These are phyloP conservation scores for Diaporthe helianthi DNA, from an alignment of 2,329 filamentous ascomycete genomes.

Conservation along the genomic window DNA sequence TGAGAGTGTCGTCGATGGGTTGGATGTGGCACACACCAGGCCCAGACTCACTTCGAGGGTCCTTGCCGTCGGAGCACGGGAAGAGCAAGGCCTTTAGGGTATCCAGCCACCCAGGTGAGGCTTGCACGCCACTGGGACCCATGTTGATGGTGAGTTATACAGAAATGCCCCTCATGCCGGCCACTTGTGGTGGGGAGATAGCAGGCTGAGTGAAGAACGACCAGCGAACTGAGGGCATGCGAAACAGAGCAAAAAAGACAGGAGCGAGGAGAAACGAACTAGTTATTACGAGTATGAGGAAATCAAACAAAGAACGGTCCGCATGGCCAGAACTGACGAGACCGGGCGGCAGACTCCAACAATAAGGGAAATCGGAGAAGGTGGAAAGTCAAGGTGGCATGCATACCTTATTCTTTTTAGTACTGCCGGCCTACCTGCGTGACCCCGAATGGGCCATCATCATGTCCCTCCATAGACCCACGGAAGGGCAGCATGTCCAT, in stretches of 20 bases:
- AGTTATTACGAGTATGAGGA: slow-evolving; percentile 26
- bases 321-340: slow-evolving; percentile 31
- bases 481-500: slow-evolving; percentile 15
- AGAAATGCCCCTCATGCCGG: slow-evolving; percentile 37
- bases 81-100: slow-evolving; percentile 54
- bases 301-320: slow-evolving; percentile 27
- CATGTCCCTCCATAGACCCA: slow-evolving; percentile 24
- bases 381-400: slow-evolving; percentile 30
- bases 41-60: slow-evolving; percentile 24
- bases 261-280: slow-evolving; percentile 14
- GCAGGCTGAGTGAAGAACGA: slow-evolving; percentile 38
- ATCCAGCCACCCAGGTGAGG: slow-evolving; percentile 55
- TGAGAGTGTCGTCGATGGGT: slow-evolving; percentile 13
- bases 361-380: slow-evolving; percentile 22
- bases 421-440: slow-evolving; percentile 32
- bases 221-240: slow-evolving; percentile 38
- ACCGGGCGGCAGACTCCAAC: slow-evolving; percentile 27
- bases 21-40: slow-evolving; percentile 8
- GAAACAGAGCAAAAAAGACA: slow-evolving; percentile 30
- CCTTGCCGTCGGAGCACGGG: slow-evolving; percentile 38
- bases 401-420: slow-evolving; percentile 37
- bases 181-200: slow-evolving; percentile 23
- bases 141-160: slow-evolving; percentile 31
- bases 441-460: slow-evolving; percentile 29
- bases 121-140: slow-evolving; percentile 45